phyloP scores from a whole-genome alignment of 192 early-diverging fungal species.

The Rhizophagus prolifer region DNA sequence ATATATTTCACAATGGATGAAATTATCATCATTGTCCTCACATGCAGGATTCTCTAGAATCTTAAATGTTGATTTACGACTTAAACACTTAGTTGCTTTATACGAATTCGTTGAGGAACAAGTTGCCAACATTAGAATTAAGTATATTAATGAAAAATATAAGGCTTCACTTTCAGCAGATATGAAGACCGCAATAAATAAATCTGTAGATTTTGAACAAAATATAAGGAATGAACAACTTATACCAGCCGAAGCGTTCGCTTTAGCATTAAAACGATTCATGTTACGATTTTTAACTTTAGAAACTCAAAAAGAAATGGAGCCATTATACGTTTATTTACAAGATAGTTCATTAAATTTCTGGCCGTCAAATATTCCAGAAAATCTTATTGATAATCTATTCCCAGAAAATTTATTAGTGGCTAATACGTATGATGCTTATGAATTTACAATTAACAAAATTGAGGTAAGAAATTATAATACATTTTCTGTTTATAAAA shows the following conservation, averaged over 20 bases:
- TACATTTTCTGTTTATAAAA: too few relatives aligned
- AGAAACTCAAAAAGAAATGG: neutral
- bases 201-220: too few relatives aligned
- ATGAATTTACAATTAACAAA: neutral
- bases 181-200: too few relatives aligned
- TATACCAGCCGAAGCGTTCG: slow-evolving; percentile 29
- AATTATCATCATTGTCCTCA: neutral
- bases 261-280: slow-evolving; percentile 26
- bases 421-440: slow-evolving; percentile 6
- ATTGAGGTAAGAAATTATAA: neutral
- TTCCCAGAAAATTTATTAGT: slow-evolving; percentile 18
- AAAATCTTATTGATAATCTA: slow-evolving; percentile 1
- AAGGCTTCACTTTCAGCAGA: neutral
- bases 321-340: slow-evolving; percentile 1
- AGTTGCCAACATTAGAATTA: neutral
- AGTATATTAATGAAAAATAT: neutral
- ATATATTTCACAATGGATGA: slow-evolving; percentile 26
- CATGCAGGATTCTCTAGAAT: slow-evolving; percentile 1
- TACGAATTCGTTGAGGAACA: slow-evolving; percentile 2
- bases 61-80: neutral
- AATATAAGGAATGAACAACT: too few relatives aligned
- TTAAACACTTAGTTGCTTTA: slow-evolving; percentile 22
- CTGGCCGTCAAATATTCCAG: neutral
- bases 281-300: slow-evolving; percentile 19
- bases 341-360: neutral